These are phyloP conservation scores for Diaporthe vaccinii DNA, from an alignment of 2,329 filamentous ascomycete genomes.

Conservation along the genomic window DNA sequence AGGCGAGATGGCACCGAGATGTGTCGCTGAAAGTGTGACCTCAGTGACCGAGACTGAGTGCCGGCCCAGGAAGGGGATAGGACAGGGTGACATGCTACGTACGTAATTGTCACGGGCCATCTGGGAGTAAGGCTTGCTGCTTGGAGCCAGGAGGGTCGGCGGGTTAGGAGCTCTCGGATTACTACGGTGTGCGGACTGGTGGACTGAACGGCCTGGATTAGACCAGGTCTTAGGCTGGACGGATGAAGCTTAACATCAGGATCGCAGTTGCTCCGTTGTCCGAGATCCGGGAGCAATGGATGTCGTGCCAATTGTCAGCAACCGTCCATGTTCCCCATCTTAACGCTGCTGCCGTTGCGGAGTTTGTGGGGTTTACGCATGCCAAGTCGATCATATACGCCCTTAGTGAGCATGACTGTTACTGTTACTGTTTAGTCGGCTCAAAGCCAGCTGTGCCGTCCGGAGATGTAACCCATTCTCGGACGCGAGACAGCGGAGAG, in stretches of 20 bases:
- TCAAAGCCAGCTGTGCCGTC: background rate
- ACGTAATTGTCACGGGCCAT: background rate
- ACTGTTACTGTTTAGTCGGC: background rate
- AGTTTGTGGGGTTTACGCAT: constrained; percentile 6
- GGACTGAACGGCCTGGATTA: background rate
- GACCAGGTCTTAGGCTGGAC: background rate
- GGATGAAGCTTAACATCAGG: constrained; percentile 1
- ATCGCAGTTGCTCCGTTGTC: constrained; percentile 28
- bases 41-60: background rate
- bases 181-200: background rate
- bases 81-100: constrained; percentile 5
- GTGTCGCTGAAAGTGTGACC: background rate
- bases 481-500: constrained; percentile 8
- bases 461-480: background rate
- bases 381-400: background rate
- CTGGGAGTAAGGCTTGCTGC: background rate
- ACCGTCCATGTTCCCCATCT: background rate
- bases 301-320: constrained; percentile 12
- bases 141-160: background rate
- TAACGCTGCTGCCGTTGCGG: constrained; percentile 1
- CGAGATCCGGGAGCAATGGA: constrained; percentile 10
- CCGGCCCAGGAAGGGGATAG: background rate
- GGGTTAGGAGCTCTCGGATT: too few relatives aligned
- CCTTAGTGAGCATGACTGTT: background rate
- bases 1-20: background rate